A percentile compares a stretch with the other conserved stretches of the same genome.
phyloP scores from a whole-genome alignment of 2,329 filamentous ascomycete genomes.

The Pleomassaria siparia region DNA sequence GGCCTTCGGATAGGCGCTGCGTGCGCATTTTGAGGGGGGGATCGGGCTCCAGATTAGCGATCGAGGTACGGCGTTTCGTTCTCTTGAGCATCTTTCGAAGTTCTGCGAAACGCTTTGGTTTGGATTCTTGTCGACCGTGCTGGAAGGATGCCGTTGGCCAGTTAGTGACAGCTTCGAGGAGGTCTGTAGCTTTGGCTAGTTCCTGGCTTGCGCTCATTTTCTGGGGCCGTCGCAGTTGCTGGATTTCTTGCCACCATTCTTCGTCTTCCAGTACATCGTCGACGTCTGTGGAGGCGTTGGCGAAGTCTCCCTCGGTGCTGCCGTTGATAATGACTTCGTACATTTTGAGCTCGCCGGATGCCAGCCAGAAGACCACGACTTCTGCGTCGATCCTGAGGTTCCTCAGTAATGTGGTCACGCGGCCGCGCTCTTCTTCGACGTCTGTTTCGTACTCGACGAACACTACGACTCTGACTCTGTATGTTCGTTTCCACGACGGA shows the following conservation, averaged over 20 bases:
- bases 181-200: conserved; percentile 46
- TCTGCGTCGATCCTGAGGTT: conserved; percentile 81
- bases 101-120: conserved; percentile 56
- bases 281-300: conserved; percentile 62
- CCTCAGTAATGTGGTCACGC: conserved; percentile 73
- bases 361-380: conserved; percentile 79
- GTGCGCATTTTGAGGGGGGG: conserved; percentile 75
- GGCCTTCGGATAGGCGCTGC: conserved; percentile 66
- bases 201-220: conserved; percentile 46
- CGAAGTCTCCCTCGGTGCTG: conserved; percentile 50
- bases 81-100: conserved; percentile 64
- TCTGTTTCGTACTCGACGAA: conserved; percentile 90
- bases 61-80: conserved; percentile 55
- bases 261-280: conserved; percentile 69
- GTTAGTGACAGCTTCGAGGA: conserved; percentile 46
- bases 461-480: conserved; percentile 73
- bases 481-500: conserved; percentile 74
- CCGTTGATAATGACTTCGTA: conserved; percentile 80
- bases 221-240: conserved; percentile 48
- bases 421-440: conserved; percentile 72
- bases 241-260: conserved; percentile 81
- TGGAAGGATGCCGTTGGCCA: conserved; percentile 59
- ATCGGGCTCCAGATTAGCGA: conserved; percentile 56
- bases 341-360: conserved; percentile 68
- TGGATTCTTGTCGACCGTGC: conserved; percentile 49